These are phyloP conservation scores for Niebla homalea DNA, from an alignment of 495 filamentous ascomycete species.

Conservation along the genomic window DNA sequence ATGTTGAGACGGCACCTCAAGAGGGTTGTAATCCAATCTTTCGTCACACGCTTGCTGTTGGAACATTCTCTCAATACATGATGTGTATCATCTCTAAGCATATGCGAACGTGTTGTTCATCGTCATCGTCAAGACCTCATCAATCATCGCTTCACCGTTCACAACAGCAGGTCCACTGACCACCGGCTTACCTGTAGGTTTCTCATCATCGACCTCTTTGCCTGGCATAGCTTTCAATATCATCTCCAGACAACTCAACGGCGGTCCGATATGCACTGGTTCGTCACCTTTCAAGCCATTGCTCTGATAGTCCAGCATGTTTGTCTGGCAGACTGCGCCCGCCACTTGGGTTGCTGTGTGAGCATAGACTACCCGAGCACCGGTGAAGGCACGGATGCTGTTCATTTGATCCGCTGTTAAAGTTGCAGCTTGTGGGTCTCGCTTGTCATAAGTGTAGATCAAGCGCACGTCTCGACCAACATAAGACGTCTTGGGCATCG, in stretches of 20 bases:
- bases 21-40: too few relatives aligned
- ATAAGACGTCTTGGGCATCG: constrained; percentile 40
- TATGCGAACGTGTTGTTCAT: constrained; percentile 43
- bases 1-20: too few relatives aligned
- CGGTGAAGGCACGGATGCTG: constrained; percentile 67
- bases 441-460: constrained; percentile 50
- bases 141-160: constrained; percentile 44
- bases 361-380: constrained; percentile 72
- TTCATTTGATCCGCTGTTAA: constrained; percentile 55
- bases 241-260: constrained; percentile 67
- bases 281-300: constrained; percentile 12
- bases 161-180: constrained; percentile 57
- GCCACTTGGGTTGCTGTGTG: constrained; percentile 70
- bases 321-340: constrained; percentile 72
- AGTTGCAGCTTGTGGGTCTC: constrained; percentile 30
- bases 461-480: constrained; percentile 32
- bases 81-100: background rate
- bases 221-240: constrained; percentile 46
- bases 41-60: too few relatives aligned
- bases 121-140: constrained; percentile 40
- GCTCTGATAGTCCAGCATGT: constrained; percentile 71
- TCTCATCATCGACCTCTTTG: constrained; percentile 44
- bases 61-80: too few relatives aligned
- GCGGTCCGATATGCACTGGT: constrained; percentile 63
- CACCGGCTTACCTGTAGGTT: constrained; percentile 48